Evolutionary conservation across 2,329 filamentous ascomycete genomes (phyloP).

Genomic region (Rhinocladiella similis): DNA sequence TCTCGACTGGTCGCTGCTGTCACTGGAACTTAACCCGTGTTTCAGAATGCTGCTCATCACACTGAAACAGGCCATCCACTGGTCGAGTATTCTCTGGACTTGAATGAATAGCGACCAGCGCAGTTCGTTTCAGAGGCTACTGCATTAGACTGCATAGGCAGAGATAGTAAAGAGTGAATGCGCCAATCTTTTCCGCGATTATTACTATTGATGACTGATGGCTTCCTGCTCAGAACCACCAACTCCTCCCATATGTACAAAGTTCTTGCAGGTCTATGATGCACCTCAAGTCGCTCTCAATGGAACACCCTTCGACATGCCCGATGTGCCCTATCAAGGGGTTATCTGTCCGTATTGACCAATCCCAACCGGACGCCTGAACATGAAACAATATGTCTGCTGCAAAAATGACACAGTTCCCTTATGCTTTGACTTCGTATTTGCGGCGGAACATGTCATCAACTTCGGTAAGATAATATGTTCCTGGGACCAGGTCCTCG

Average conservation of each 20-base stretch:
- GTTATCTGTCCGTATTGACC: conserved; percentile 13
- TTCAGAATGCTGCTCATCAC: conserved; percentile 17
- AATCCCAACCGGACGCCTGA: conserved; percentile 21
- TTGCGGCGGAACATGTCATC: conserved; percentile 84
- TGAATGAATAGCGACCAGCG: conserved; percentile 9
- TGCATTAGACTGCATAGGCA: conserved; percentile 2
- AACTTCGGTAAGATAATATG: conserved; percentile 77
- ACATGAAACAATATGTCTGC: conserved; percentile 19
- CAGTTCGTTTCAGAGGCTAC: background rate
- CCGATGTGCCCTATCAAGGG: conserved; percentile 8
- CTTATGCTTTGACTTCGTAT: conserved; percentile 73
- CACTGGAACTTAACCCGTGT: conserved; percentile 11
- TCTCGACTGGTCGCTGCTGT: conserved; percentile 11
- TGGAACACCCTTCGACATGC: conserved; percentile 10
- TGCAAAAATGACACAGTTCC: conserved; percentile 13
- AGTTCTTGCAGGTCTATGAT: conserved; percentile 4
- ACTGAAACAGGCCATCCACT: conserved; percentile 21
- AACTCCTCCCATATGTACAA: conserved; percentile 23
- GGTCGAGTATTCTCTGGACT: conserved; percentile 14
- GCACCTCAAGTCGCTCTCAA: conserved; percentile 3
- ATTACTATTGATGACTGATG: conserved; percentile 2
- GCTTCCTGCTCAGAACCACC: background rate
- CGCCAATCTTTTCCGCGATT: background rate
- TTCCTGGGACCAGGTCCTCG: conserved; percentile 65
- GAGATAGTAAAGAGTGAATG: conserved; percentile 4